These are phyloP conservation scores for Cryphonectria naterciae DNA, from an alignment of 2,329 filamentous ascomycete species.

Conservation along the genomic window DNA sequence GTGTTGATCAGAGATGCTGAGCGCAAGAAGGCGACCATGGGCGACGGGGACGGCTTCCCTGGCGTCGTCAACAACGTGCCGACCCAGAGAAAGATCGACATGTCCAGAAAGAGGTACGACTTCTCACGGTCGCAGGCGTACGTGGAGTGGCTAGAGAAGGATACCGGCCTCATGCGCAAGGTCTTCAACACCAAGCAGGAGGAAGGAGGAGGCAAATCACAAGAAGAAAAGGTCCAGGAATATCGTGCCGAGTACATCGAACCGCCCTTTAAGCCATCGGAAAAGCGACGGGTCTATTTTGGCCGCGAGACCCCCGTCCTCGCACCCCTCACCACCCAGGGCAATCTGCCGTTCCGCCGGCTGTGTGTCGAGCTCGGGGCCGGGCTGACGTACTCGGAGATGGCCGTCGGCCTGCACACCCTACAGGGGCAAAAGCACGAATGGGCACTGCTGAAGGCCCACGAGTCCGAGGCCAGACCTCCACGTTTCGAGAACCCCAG, in stretches of 20 bases:
- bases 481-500: slow-evolving; percentile 66
- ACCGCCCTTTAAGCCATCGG: slow-evolving; percentile 84
- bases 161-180: slow-evolving; percentile 54
- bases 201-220: slow-evolving; percentile 35
- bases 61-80: slow-evolving; percentile 78
- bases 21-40: slow-evolving; percentile 35
- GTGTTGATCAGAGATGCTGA: slow-evolving; percentile 61
- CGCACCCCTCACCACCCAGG: slow-evolving; percentile 95
- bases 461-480: slow-evolving; percentile 77
- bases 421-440: slow-evolving; percentile 89
- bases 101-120: slow-evolving; percentile 72
- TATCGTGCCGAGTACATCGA: slow-evolving; percentile 82
- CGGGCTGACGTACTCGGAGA: slow-evolving; percentile 95
- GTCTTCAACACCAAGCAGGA: slow-evolving; percentile 42
- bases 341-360: slow-evolving; percentile 91
- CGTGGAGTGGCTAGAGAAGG: slow-evolving; percentile 75
- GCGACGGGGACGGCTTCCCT: slow-evolving; percentile 52
- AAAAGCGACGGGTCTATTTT: slow-evolving; percentile 94
- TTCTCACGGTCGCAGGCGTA: slow-evolving; percentile 78
- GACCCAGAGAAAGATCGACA: slow-evolving; percentile 70
- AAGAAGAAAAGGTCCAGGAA: slow-evolving; percentile 59
- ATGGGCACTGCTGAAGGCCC: slow-evolving; percentile 93
- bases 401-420: slow-evolving; percentile 90
- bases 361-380: slow-evolving; percentile 88
- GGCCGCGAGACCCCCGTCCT: slow-evolving; percentile 89